Evolutionary conservation across 2,329 filamentous ascomycete genomes (phyloP), one percentile per base, ranked within the genome.

Genomic region (Neurospora sp.): DNA sequence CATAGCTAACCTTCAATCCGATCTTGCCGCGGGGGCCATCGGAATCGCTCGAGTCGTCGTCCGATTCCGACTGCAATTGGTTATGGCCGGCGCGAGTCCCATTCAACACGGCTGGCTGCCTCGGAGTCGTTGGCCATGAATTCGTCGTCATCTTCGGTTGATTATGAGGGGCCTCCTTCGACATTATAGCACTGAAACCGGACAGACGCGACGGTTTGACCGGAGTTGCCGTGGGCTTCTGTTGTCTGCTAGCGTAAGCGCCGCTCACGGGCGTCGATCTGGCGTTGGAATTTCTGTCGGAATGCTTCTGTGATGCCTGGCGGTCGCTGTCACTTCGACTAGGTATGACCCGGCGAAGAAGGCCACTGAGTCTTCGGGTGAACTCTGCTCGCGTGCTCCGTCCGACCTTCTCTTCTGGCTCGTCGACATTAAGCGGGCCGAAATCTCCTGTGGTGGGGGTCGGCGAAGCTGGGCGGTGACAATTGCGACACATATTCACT

Each of bases 391-490:
- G 23, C n/a, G 33, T 23, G 28, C 33, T 40, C 46, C 38, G 67
- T 68, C 67, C 72, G n/a, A 74, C 46, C 36, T 72, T 74, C 52
- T 46, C 62, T 38, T 69, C 19, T 70, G 67, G 66, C 68, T 52
- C n/a, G n/a, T 68, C 10, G 39, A 52, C 46, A 28, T 36, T 36
- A 33, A 62, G 52, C 23, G 52, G 52, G 28, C 52, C n/a, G 66
- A 67, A 68, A 17, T 43, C 36, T 28, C 67, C 19, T 11, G 39
- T 62, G 42, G 43, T 67, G 33, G 42, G 9, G 9, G 69, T 38
- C 11, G 73, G 70, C 17, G 72, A 71, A 8, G 73, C 39, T 7
- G 72, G 71, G 2, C 74, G 67, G 69, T 70, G 71, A 69, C 75
- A 75, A 38, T 73, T 69, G 38, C 66, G 72, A 67, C 75, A 76